Evolutionary conservation across 176 grass and related monocot genomes (phyloP), one percentile per base, ranked within the genome.

Genomic region (Oryza australiensis): DNA sequence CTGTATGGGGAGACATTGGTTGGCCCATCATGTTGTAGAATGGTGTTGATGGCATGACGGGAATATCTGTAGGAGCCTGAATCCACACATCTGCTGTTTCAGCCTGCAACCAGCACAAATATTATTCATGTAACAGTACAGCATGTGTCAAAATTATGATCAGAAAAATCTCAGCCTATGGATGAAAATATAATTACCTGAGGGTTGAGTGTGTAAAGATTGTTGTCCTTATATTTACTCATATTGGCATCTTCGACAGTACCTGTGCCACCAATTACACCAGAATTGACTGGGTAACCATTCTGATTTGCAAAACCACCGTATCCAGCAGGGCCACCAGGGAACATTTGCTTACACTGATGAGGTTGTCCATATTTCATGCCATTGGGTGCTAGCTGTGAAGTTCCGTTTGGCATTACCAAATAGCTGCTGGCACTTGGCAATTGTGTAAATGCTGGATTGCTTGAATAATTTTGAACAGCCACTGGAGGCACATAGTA

Each of bases 1-100:
- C 83, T 74, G 83, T 78, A 83, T 91, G 88, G 28, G 86, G 86
- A 66, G 86, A 85, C 41, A 82, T 24, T 14, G 83, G 73, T 74
- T 90, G 92, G 62, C 75, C 92, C 55, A 89, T 60, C 82, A 91
- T 57, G 42, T 86, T 91, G 68, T 88, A 94, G 24, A 84, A 91
- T 8, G 76, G 76, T 34, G 70, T 51, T 30, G 86, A 72, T 74
- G 81, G 83, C 75, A 91, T 65, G 66, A 68, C 81, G 28, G 83
- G 62, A 78, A 80, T 71, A 30, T 94, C 92, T 65, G 80, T 80
- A 26, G 82, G 86, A 64, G 80, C 71, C 62, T 91, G 83, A 77
- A 84, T 80, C 88, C 88, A 94, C 59, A 86, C 6, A 48, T 94
- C 92, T 37, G 76, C 64, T 55, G 79, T 70, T 62, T 94, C 92